Percentiles rank a stretch among this genome's conserved stretches.
Conservation (phyloP, 1,139 yeast genomes). For the Lodderomyces orthopsilosis region DNA sequence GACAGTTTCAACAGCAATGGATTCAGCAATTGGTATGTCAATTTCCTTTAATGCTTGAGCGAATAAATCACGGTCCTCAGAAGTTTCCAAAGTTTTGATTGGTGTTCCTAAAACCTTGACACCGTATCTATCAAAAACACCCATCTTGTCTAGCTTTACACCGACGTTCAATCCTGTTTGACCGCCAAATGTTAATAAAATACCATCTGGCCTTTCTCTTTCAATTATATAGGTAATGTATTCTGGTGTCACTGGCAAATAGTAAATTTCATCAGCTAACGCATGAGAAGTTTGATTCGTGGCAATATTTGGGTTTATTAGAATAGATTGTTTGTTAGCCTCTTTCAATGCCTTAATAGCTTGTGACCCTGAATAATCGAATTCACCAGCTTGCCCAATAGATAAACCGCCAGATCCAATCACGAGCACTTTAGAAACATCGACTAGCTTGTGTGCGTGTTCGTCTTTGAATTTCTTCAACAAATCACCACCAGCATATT, state of each 20-base stretch:
- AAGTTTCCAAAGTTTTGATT: conserved; percentile 87
- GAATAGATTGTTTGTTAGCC: conserved; percentile 78
- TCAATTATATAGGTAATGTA: conserved; percentile 91
- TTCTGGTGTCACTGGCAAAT: conserved; percentile 94
- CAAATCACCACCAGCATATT: conserved; percentile 41
- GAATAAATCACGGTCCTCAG: conserved; percentile 96
- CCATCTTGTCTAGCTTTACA: conserved; percentile 81
- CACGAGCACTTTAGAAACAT: conserved; percentile 83
- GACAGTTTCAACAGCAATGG: conserved; percentile 89
- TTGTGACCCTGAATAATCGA: conserved; percentile 96
- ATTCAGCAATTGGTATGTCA: conserved; percentile 92
- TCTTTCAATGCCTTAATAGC: conserved; percentile 95
- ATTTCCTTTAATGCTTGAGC: conserved; percentile 94
- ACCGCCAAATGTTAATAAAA: conserved; percentile 94
- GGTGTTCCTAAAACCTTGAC: conserved; percentile 98
- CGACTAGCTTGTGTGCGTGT: conserved; percentile 66
- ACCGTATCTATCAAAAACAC: conserved; percentile 78
- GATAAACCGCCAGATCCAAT: conserved; percentile 98
- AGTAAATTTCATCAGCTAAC: conserved; percentile 92
- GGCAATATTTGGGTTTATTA: conserved; percentile 96
- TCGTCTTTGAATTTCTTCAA: conserved; percentile 36
- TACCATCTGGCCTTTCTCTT: conserved; percentile 95
- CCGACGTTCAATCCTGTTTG: conserved; percentile 97
- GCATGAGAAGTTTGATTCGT: conserved; percentile 97
- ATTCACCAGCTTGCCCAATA: conserved; percentile 99